Evolutionary conservation across 345 rosid species (phyloP).

Genomic region (Noccaea caerulescens): DNA sequence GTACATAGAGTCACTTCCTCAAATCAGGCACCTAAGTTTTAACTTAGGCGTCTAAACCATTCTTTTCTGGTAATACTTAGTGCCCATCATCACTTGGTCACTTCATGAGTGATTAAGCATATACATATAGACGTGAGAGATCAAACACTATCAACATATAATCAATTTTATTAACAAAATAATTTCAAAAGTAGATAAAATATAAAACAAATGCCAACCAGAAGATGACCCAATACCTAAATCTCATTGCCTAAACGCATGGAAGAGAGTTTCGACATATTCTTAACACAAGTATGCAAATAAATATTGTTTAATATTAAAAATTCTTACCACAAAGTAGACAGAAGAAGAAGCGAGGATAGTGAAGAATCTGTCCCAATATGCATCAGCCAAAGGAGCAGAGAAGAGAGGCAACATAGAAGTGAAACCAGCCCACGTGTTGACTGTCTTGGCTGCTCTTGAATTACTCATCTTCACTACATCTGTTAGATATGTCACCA

Average conservation of each 20-base stretch:
- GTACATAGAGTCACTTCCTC: conserved; percentile 1
- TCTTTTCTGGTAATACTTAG: neutral
- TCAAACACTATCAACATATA: conserved; percentile 11
- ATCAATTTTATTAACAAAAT: neutral
- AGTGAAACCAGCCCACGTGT: conserved; percentile 93
- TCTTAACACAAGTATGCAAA: neutral
- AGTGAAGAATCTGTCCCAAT: conserved; percentile 77
- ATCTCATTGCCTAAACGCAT: neutral
- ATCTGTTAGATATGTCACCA: conserved; percentile 89
- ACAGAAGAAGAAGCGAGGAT: conserved; percentile 71
- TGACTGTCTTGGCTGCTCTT: conserved; percentile 86
- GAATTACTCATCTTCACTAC: conserved; percentile 86
- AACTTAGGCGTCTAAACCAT: conserved; percentile 2
- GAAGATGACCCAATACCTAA: neutral
- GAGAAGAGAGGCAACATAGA: conserved; percentile 81
- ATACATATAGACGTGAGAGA: neutral
- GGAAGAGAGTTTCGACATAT: neutral
- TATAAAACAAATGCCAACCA: neutral
- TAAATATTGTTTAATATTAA: conserved; percentile 2
- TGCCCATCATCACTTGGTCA: neutral
- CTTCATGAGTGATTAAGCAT: conserved; percentile 5
- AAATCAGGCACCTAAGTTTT: conserved; percentile 7
- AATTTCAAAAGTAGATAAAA: neutral
- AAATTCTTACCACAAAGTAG: conserved; percentile 66
- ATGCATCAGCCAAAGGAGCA: conserved; percentile 83